Conservation (phyloP, 129 eudicot genomes). For the Tagetes patula region DNA sequence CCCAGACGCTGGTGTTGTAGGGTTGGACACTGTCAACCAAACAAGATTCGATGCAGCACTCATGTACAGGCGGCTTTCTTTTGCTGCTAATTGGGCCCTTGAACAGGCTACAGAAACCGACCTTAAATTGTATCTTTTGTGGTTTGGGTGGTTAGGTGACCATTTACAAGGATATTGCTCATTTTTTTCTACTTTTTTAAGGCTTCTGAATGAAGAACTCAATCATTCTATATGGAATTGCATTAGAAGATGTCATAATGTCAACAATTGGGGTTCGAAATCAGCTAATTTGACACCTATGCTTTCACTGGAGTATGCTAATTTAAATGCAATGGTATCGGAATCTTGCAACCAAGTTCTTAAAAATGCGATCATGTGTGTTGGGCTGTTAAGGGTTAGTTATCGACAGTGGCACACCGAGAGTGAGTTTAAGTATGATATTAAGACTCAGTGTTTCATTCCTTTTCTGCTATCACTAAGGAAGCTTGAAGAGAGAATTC, state of each 20-base stretch:
- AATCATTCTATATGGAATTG: slow-evolving; percentile 72
- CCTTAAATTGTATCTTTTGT: slow-evolving; percentile 53
- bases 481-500: slow-evolving; percentile 65
- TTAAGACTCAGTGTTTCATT: slow-evolving; percentile 34
- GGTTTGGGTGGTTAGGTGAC: slow-evolving; percentile 69
- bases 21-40: slow-evolving; percentile 13
- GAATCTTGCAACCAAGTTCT: slow-evolving; percentile 36
- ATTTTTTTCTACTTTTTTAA: slow-evolving; percentile 43
- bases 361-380: slow-evolving; percentile 49
- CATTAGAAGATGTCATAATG: slow-evolving; percentile 33
- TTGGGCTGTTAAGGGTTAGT: slow-evolving; percentile 61
- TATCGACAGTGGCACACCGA: slow-evolving; percentile 72
- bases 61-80: slow-evolving; percentile 38
- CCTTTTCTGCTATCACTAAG: slow-evolving; percentile 48
- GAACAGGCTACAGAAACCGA: slow-evolving; percentile 80
- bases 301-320: slow-evolving; percentile 56
- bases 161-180: slow-evolving; percentile 45
- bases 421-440: slow-evolving; percentile 33
- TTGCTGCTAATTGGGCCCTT: slow-evolving; percentile 86
- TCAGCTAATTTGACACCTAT: slow-evolving; percentile 42
- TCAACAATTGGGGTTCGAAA: slow-evolving; percentile 22
- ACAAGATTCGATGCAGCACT: slow-evolving; percentile 30
- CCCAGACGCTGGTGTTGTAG: slow-evolving; percentile 39
- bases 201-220: slow-evolving; percentile 49
- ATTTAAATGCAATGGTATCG: slow-evolving; percentile 25